phyloP scores from a whole-genome alignment of 495 filamentous ascomycete genomes.

The Penicillium crystallinum region DNA sequence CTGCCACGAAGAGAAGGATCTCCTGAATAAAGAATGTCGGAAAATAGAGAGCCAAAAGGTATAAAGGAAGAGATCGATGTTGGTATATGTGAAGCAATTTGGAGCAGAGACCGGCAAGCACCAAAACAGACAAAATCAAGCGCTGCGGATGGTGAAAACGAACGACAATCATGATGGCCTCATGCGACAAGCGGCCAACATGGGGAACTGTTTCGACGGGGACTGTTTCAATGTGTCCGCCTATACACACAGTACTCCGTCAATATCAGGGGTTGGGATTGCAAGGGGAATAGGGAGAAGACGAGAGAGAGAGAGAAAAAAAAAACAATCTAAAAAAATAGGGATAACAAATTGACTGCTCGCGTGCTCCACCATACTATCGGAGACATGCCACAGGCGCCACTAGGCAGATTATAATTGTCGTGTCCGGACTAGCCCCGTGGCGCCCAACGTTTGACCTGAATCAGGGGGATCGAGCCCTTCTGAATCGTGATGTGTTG shows the following conservation, averaged over 20 bases:
- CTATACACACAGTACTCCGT: background rate
- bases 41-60: slow-evolving; percentile 15
- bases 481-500: background rate
- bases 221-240: slow-evolving; percentile 4
- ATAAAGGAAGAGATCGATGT: slow-evolving; percentile 8
- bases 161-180: slow-evolving; percentile 10
- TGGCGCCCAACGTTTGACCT: background rate
- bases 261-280: background rate
- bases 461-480: slow-evolving; percentile 1
- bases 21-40: slow-evolving; percentile 20
- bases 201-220: background rate
- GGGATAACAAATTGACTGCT: background rate
- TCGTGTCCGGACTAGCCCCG: slow-evolving; percentile 1
- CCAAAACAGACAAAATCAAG: slow-evolving; percentile 15
- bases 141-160: slow-evolving; percentile 11
- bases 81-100: slow-evolving; percentile 17
- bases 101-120: slow-evolving; percentile 14
- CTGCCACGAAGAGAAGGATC: slow-evolving; percentile 7
- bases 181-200: background rate
- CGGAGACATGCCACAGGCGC: slow-evolving; percentile 1
- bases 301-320: background rate
- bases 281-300: background rate
- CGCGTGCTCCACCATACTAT: slow-evolving; percentile 5
- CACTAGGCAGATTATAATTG: background rate
- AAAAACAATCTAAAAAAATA: background rate